Evolutionary conservation across 2,329 filamentous ascomycete genomes (phyloP).

Genomic region (Raffaelea ambrosiae): DNA sequence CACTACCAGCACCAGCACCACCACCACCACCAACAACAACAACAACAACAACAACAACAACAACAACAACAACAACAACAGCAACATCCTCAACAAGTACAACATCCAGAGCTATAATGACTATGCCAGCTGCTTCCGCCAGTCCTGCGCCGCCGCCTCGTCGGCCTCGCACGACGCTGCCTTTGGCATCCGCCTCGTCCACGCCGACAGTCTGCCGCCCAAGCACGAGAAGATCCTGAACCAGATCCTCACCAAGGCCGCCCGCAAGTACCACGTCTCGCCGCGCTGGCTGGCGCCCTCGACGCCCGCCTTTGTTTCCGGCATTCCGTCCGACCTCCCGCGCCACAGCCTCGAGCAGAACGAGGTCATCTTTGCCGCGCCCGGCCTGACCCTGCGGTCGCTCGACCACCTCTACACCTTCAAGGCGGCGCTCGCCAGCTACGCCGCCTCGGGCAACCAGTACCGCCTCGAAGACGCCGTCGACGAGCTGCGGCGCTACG

Average conservation of each 20-base stretch:
- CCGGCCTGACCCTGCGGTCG: conserved; percentile 50
- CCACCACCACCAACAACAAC: conserved; percentile 14
- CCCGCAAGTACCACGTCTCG: conserved; percentile 37
- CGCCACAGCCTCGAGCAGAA: conserved; percentile 50
- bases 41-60: too few relatives aligned
- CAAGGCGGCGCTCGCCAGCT: conserved; percentile 50
- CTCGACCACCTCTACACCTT: conserved; percentile 58
- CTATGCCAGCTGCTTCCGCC: conserved; percentile 6
- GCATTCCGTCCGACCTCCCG: conserved; percentile 43
- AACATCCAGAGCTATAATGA: conserved; percentile 16
- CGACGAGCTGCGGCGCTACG: conserved; percentile 52
- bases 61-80: background rate
- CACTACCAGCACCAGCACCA: conserved; percentile 26
- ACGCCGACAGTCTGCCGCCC: conserved; percentile 35
- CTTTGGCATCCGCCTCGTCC: conserved; percentile 42
- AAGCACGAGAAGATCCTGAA: conserved; percentile 40
- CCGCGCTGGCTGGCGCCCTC: conserved; percentile 35
- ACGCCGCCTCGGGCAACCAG: conserved; percentile 36
- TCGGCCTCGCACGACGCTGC: conserved; percentile 11
- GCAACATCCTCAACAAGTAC: conserved; percentile 7
- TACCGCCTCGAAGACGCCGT: conserved; percentile 50
- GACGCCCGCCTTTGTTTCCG: conserved; percentile 31
- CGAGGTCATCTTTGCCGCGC: conserved; percentile 50
- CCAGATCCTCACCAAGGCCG: conserved; percentile 42
- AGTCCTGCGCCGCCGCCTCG: conserved; percentile 14